A percentile compares a stretch with the other conserved stretches of the same genome.
Evolutionary conservation across 2,329 filamentous ascomycete genomes (phyloP).

Genomic region (Penicillium sp.): DNA sequence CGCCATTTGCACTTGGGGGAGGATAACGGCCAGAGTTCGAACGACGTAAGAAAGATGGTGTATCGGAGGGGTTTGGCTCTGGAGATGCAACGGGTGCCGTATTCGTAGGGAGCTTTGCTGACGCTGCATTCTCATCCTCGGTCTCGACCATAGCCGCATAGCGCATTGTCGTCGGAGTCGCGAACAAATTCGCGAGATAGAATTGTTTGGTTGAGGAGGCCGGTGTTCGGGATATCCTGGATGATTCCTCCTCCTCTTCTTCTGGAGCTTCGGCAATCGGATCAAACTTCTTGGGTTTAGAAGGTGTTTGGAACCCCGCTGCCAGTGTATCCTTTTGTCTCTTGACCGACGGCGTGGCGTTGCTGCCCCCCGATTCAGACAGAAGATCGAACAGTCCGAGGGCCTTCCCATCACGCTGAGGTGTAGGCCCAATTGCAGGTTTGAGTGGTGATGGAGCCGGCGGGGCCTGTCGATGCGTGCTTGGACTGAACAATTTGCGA

Average conservation of each 20-base stretch:
- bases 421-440: constrained; percentile 44
- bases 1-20: constrained; percentile 9
- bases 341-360: constrained; percentile 30
- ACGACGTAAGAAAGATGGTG: constrained; percentile 38
- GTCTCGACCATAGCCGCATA: constrained; percentile 39
- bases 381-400: constrained; percentile 47
- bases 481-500: constrained; percentile 36
- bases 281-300: constrained; percentile 27
- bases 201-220: constrained; percentile 42
- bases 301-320: constrained; percentile 35
- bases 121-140: constrained; percentile 19
- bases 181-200: constrained; percentile 43
- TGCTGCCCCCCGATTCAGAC: constrained; percentile 37
- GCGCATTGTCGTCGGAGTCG: constrained; percentile 42
- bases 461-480: constrained; percentile 25
- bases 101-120: constrained; percentile 7
- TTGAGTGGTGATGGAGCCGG: constrained; percentile 35
- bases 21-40: constrained; percentile 30
- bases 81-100: constrained; percentile 3
- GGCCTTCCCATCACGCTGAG: constrained; percentile 45
- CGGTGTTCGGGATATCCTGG: constrained; percentile 34
- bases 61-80: constrained; percentile 28
- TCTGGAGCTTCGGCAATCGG: constrained; percentile 28
- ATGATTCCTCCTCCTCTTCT: constrained; percentile 24
- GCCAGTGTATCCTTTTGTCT: constrained; percentile 25